Evolutionary conservation across 2,329 filamentous ascomycete species (phyloP), one percentile per base, ranked within the genome.

Genomic region (Aspergillus uvarum): DNA sequence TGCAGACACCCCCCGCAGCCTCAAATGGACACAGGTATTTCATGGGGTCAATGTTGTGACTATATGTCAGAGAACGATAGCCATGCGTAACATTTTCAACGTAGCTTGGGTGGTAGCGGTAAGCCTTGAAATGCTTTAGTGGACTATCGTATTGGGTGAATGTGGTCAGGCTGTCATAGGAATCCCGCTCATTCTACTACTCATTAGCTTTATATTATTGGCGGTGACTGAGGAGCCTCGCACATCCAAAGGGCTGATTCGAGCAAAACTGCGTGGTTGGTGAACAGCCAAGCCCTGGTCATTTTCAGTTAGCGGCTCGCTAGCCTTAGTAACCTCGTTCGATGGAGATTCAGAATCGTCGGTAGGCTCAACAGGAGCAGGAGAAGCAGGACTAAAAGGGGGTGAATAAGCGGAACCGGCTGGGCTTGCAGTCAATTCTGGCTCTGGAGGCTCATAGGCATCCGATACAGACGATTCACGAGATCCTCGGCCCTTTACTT

Each of bases 11-110:
- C 55, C 87, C 87, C 51, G 83, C 81, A 63, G 90, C 79, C 75
- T 96, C 91, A 69, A 86, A 89, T 42, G 87, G 88, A 76, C 95
- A 99, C 52, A 98, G 72, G 63, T 85, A 84, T 67, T 85, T 87
- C 62, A 86, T 82, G 24, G 87, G 82, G 73, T 97, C 87, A 76
- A 99, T 96, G 67, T 88, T 89, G 77, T 96, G 91, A 79, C 91
- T 97, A 79, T 94, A 98, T 48, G 93, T 98, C 80, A 96, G 83
- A 65, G 95, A 98, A 72, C 89, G 88, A 72, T 92, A 89, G 48
- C 94, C 94, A 63, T 88, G 89, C 58, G 85, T 74, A 59, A 96
- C 87, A 59, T 85, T 80, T 53, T 89, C 76, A 65, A 82, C 80
- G 77, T 88, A 98, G 54, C 85, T 81, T 32, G 91, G 91, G 72